phyloP scores from a whole-genome alignment of 2,329 filamentous ascomycete genomes.

The Pyricularia pennisetigena region DNA sequence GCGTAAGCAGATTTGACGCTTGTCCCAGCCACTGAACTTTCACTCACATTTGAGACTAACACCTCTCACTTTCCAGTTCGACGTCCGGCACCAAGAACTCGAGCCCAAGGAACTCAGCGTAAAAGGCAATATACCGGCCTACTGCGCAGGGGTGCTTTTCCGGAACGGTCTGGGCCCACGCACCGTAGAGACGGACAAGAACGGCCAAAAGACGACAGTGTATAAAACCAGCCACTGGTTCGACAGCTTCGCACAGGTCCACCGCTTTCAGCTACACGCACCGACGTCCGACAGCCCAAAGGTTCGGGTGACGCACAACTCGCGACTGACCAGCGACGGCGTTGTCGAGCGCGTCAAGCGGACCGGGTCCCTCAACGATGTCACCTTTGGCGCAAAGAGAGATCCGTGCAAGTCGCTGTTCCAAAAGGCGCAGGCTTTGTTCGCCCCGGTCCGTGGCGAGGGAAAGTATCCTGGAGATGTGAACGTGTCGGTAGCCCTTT shows the following conservation, averaged over 20 bases:
- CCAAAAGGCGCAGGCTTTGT: conserved; percentile 6
- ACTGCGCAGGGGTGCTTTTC: conserved; percentile 7
- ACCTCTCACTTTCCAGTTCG: conserved; percentile 2
- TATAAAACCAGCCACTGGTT: conserved; percentile 8
- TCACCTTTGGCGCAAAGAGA: conserved; percentile 7
- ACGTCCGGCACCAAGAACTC: conserved; percentile 7
- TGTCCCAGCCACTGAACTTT: not conserved
- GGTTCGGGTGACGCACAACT: conserved; percentile 7
- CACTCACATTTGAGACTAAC: not conserved
- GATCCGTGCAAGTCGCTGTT: conserved; percentile 7
- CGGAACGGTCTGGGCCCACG: conserved; percentile 6
- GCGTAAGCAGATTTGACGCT: not conserved
- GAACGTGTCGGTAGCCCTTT: conserved; percentile 4
- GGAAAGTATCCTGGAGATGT: not conserved
- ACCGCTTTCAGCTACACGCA: conserved; percentile 8
- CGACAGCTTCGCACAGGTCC: conserved; percentile 6
- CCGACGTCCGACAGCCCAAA: conserved; percentile 1
- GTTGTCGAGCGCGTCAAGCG: conserved; percentile 70
- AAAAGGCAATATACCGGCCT: conserved; percentile 4
- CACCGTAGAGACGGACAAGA: conserved; percentile 2
- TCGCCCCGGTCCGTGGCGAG: not conserved
- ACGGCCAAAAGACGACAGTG: not conserved
- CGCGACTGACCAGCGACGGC: conserved; percentile 35
- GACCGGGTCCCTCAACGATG: conserved; percentile 66
- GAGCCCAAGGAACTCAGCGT: conserved; percentile 5